These are phyloP conservation scores for Cytospora paraplurivora DNA, from an alignment of 2,329 filamentous ascomycete genomes.

Conservation along the genomic window DNA sequence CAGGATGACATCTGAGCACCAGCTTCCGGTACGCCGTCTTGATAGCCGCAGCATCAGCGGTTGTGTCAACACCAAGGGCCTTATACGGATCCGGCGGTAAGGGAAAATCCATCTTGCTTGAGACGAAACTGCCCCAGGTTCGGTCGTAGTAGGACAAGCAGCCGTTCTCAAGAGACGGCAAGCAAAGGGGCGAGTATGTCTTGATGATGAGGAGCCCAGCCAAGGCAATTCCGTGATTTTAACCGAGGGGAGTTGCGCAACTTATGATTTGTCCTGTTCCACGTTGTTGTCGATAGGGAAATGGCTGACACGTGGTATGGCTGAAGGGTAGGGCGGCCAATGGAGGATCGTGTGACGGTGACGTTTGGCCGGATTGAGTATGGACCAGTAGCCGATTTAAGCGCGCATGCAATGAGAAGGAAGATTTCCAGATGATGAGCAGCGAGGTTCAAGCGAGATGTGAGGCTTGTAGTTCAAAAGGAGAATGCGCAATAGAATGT, in stretches of 20 bases:
- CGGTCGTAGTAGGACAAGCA: conserved; percentile 21
- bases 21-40: conserved; percentile 82
- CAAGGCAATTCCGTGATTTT: conserved; percentile 16
- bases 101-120: conserved; percentile 48
- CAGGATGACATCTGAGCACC: conserved; percentile 84
- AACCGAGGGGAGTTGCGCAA: conserved; percentile 14
- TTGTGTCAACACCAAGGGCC: conserved; percentile 71
- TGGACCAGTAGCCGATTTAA: conserved; percentile 20
- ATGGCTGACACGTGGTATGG: conserved; percentile 23
- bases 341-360: conserved; percentile 29
- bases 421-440: conserved; percentile 6
- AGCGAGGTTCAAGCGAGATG: conserved; percentile 9
- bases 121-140: conserved; percentile 7
- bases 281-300: conserved; percentile 19
- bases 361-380: conserved; percentile 23
- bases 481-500: conserved; percentile 16
- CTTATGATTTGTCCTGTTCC: conserved; percentile 22
- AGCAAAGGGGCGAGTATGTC: conserved; percentile 21
- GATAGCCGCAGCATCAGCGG: conserved; percentile 71
- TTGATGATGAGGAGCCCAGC: conserved; percentile 2
- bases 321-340: conserved; percentile 23
- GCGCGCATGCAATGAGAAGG: conserved; percentile 19
- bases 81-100: conserved; percentile 75
- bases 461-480: neutral
- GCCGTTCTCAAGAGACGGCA: conserved; percentile 21